phyloP scores from a whole-genome alignment of 352 stramenopile genomes.

The Phytophthora macrochlamydospora region DNA sequence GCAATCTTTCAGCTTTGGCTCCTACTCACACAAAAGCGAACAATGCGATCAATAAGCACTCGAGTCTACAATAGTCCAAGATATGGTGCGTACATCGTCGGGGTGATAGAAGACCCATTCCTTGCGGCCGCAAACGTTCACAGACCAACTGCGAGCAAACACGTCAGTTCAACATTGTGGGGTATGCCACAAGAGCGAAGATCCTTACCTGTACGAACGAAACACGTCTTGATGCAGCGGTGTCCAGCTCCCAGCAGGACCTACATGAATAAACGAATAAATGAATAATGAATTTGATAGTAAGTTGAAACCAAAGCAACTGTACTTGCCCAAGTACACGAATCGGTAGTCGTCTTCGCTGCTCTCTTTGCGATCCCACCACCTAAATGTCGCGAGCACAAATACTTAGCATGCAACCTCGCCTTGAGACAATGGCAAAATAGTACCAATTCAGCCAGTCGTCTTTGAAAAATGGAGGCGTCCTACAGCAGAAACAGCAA shows the following conservation, averaged over 20 bases:
- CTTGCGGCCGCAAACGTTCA: slow-evolving; percentile 96
- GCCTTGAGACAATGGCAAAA: neutral
- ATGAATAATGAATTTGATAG: neutral
- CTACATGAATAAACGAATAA: slow-evolving; percentile 29
- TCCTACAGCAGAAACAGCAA: slow-evolving; percentile 45
- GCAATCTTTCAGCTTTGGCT: slow-evolving; percentile 75
- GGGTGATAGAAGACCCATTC: slow-evolving; percentile 92
- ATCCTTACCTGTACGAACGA: slow-evolving; percentile 89
- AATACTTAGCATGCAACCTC: no score
- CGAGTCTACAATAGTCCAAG: neutral
- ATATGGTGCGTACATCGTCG: slow-evolving; percentile 56
- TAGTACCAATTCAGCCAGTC: slow-evolving; percentile 93
- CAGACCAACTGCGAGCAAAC: slow-evolving; percentile 87
- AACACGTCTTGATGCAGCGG: slow-evolving; percentile 96
- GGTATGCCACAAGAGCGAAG: neutral
- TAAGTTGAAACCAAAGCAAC: no score
- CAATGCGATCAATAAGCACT: neutral
- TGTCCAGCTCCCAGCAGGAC: slow-evolving; percentile 90
- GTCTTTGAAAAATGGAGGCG: slow-evolving; percentile 85
- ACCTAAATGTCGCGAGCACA: slow-evolving; percentile 37
- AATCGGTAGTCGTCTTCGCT: slow-evolving; percentile 94
- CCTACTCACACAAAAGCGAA: slow-evolving; percentile 35
- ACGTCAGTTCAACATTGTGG: neutral
- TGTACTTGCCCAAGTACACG: slow-evolving; percentile 91
- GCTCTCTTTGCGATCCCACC: slow-evolving; percentile 74